Evolutionary conservation across 257 asterid genomes (phyloP).

Genomic region (Forsythia suspensa): DNA sequence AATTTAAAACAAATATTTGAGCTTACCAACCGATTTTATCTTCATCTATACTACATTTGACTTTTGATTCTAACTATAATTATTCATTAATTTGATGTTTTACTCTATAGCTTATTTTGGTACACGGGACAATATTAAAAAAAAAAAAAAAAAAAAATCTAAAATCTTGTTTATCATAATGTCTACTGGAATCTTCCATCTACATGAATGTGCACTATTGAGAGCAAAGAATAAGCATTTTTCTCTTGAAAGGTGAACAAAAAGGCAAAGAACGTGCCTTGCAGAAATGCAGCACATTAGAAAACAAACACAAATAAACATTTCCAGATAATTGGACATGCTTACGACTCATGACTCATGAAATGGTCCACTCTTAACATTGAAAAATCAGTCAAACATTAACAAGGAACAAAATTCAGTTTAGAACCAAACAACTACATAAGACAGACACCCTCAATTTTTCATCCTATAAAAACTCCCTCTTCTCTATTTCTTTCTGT

Average conservation of each 20-base stretch:
- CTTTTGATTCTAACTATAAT: slow-evolving; percentile 14
- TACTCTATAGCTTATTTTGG: too few species aligned
- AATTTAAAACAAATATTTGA: neutral
- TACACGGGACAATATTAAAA: too few species aligned
- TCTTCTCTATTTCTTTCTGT: slow-evolving; percentile 28
- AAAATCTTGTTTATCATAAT: too few species aligned
- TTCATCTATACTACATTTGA: slow-evolving; percentile 35
- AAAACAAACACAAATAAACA: slow-evolving; percentile 33
- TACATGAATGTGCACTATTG: too few species aligned
- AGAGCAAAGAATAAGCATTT: neutral
- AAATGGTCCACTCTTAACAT: slow-evolving; percentile 30
- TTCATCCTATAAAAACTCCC: slow-evolving; percentile 36
- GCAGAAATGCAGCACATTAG: slow-evolving; percentile 21
- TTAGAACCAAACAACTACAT: slow-evolving; percentile 31
- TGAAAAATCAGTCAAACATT: slow-evolving; percentile 55
- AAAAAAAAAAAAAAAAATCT: too few species aligned
- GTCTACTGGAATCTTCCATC: too few species aligned
- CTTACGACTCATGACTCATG: slow-evolving; percentile 51
- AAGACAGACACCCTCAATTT: slow-evolving; percentile 35
- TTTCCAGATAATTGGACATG: slow-evolving; percentile 33
- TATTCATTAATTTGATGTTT: too few species aligned
- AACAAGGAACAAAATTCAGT: slow-evolving; percentile 20
- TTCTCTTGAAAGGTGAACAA: neutral
- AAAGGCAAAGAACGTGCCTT: slow-evolving; percentile 53
- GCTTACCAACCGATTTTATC: slow-evolving; percentile 25